Evolutionary conservation across 345 rosid species (phyloP).

Genomic region (Hibiscus mutabilis): DNA sequence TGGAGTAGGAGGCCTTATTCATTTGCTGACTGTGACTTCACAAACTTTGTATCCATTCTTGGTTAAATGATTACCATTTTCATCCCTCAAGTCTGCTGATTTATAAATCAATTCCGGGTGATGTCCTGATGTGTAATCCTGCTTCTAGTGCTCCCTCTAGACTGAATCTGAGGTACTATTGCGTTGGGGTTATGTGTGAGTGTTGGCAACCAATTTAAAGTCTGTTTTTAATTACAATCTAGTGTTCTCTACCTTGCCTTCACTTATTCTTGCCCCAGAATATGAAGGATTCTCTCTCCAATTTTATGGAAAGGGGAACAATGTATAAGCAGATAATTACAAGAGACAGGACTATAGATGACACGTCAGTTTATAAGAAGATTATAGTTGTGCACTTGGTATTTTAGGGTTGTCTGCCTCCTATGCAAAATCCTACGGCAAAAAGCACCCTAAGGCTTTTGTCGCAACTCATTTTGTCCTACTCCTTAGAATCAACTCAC

Average conservation of each 20-base stretch:
- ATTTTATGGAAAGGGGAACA: not conserved
- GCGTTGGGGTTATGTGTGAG: constrained; percentile 4
- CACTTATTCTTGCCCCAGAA: constrained; percentile 6
- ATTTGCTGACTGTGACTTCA: not conserved
- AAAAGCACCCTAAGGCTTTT: not conserved
- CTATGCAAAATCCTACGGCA: not conserved
- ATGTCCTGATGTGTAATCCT: constrained; percentile 4
- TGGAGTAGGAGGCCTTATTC: not conserved
- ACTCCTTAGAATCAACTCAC: not conserved
- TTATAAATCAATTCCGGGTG: constrained; percentile 7
- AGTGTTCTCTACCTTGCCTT: constrained; percentile 5
- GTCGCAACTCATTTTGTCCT: not conserved
- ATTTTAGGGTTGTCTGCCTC: not conserved
- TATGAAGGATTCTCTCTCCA: not conserved
- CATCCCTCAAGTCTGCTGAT: constrained; percentile 5
- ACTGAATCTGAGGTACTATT: not conserved
- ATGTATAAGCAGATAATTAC: not conserved
- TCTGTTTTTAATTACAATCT: not conserved
- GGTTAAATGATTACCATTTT: not conserved
- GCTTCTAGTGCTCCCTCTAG: constrained; percentile 7
- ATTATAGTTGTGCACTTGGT: not conserved
- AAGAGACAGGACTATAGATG: not conserved
- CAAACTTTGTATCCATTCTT: constrained; percentile 2
- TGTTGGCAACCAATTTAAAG: not conserved
- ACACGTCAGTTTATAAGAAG: not conserved